These are phyloP conservation scores for Ulota crispa DNA, from an alignment of 225 moss, liverwort and hornwort species.

Conservation along the genomic window DNA sequence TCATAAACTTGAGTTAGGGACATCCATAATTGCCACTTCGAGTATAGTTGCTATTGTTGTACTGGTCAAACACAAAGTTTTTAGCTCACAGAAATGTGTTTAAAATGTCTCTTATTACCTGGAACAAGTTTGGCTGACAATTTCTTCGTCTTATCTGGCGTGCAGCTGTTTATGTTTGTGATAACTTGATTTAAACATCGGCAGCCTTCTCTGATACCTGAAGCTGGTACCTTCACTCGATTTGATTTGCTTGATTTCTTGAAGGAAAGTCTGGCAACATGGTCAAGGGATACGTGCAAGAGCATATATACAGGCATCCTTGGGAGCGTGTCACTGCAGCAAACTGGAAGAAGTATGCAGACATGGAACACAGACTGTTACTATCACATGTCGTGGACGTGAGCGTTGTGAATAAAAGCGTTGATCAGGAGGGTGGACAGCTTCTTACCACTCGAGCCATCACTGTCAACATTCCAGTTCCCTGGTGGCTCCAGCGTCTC, in stretches of 20 bases:
- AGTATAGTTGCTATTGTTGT: background rate
- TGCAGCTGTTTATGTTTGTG: conserved; percentile 12
- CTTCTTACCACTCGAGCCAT: conserved; percentile 69
- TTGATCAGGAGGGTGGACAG: conserved; percentile 57
- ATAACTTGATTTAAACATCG: background rate
- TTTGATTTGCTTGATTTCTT: background rate
- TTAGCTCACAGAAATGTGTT: background rate
- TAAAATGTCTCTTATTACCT: background rate
- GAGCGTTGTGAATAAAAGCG: conserved; percentile 50
- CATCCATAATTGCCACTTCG: background rate
- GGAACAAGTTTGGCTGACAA: conserved; percentile 10
- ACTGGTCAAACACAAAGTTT: background rate
- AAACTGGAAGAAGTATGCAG: conserved; percentile 82
- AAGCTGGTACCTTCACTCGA: background rate
- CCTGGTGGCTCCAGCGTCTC: conserved; percentile 85
- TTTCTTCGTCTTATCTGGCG: background rate
- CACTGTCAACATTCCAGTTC: conserved; percentile 73
- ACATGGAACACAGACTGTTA: conserved; percentile 62
- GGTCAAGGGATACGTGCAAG: conserved; percentile 75
- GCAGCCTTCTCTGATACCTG: conserved; percentile 4
- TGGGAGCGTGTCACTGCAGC: conserved; percentile 91
- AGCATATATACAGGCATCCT: conserved; percentile 80
- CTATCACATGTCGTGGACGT: conserved; percentile 83
- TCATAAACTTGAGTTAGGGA: background rate
- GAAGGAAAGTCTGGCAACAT: conserved; percentile 30